Base-by-base conservation (phyloP, 495 filamentous ascomycete genomes). In the Acidiella bohemica region DNA sequence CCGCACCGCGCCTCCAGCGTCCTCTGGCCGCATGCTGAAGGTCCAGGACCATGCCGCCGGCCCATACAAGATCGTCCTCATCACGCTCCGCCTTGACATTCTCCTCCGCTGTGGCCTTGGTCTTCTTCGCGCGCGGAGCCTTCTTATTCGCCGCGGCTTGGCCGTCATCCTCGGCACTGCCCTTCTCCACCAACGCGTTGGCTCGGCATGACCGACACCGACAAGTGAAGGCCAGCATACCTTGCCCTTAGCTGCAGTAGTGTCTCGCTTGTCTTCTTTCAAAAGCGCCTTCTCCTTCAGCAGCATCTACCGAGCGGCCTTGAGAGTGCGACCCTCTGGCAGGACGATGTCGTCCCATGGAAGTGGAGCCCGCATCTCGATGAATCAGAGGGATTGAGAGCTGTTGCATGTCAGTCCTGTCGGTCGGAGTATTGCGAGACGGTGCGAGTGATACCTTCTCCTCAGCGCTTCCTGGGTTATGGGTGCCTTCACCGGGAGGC, bases 381-480 rank as follows among this genome's bases (percentile, higher is more conserved):
- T 40, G 31, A 55, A 44, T 36, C 53, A 53, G 20, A 62, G 32
- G n/a, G 65, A 40, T 18, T 64, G 46, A 2, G 41, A 35, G n/a
- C 51, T 24, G 63, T 66, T 26, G 13, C 3, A 19, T 37, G 11
- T 2, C 4, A n/a, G n/a, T n/a, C n/a, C n/a, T n/a, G 20, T 23
- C 16, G 22, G 12, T 27, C n/a, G 26, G 4, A 19, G 35, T 30
- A 16, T 13, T 12, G 16, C 19, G 45, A 23, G 19, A 6, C 10
- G 8, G 24, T 17, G 22, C 22, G 11, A 19, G 32, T 12, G 30
- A 18, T 18, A 60, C 63, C 54, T 60, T 63, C 46, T 66, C 62
- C 3, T 46, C 41, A 5, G 61, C 48, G 4, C 53, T 54, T 62
- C 63, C 65, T n/a, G 32, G 26, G 8, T 33, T 42, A 13, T 39